Base-by-base conservation (phyloP, 2,329 filamentous ascomycete species). In the Neurospora crassa region DNA sequence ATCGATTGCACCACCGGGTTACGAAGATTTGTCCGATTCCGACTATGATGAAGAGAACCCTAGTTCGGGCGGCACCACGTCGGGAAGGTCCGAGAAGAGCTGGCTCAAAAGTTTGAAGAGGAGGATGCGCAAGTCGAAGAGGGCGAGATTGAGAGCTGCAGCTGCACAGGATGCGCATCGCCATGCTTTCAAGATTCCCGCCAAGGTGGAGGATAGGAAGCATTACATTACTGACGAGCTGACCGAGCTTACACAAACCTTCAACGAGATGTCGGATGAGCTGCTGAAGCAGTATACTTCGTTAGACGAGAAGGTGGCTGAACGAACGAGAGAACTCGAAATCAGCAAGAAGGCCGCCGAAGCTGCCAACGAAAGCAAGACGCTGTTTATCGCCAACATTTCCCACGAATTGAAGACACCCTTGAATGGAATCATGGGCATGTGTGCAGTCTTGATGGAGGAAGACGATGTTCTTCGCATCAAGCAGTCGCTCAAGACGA, bases 351-450 rank as follows among this genome's bases (percentile, higher is more conserved):
- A 93, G 81, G 93, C 93, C 1, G 94, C 94, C 1, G 94, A 97
- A 80, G 92, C 92, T n/a, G 94, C 94, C 3, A 97, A 97, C 76
- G 92, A 97, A 81, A 96, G 93, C 84, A 99, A 99, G 82, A 98
- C 96, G 0, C 85, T 98, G 10, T 98, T 98, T 82, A 96, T 99
- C 74, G 96, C 96, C 20, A 98, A 98, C 77, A 97, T 98, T 69
- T 91, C 89, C 0, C 89, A 90, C 76, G 88, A 98, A 80, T 85
- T 99, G 43, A 96, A 97, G 79, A 99, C 96, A 1, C 96, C 96
- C 0, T 85, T 98, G 71, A 98, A 98, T 78, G 96, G 95, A 14
- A 97, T 98, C 68, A 85, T 99, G 77, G 96, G 96, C 72, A 96
- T 97, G 91, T 94, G 91, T 75, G 92, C 93, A 0, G 91, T 97